Conservation (phyloP, 2,329 filamentous ascomycete species). For the Hirsutella thompsonii region DNA sequence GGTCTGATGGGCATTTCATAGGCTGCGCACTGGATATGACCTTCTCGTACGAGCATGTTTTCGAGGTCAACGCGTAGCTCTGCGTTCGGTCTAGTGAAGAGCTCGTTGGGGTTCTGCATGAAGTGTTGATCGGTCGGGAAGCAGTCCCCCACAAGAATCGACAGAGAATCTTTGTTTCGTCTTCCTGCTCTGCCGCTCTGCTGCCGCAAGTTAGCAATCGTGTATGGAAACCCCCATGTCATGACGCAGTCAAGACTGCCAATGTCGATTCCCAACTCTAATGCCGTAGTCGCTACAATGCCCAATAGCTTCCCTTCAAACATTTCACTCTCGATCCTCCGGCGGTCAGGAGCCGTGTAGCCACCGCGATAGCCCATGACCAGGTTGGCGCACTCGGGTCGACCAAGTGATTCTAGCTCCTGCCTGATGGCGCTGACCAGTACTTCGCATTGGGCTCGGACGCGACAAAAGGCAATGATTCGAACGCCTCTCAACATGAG, state of each 20-base stretch:
- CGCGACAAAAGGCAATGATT: slow-evolving; percentile 83
- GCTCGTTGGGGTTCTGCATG: slow-evolving; percentile 90
- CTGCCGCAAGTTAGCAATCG: slow-evolving; percentile 85
- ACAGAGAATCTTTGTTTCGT: slow-evolving; percentile 85
- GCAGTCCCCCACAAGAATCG: slow-evolving; percentile 76
- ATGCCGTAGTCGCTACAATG: slow-evolving; percentile 83
- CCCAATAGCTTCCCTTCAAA: slow-evolving; percentile 89
- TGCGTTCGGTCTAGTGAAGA: slow-evolving; percentile 84
- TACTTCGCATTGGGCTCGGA: slow-evolving; percentile 79
- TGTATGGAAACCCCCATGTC: slow-evolving; percentile 89
- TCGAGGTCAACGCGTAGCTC: slow-evolving; percentile 83
- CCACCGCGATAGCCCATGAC: slow-evolving; percentile 96
- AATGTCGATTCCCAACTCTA: slow-evolving; percentile 92
- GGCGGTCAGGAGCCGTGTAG: slow-evolving; percentile 82
- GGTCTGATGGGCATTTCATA: slow-evolving; percentile 88
- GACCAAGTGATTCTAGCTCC: slow-evolving; percentile 61
- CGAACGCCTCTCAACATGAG: slow-evolving; percentile 78
- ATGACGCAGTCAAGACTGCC: slow-evolving; percentile 88
- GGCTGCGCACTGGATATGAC: slow-evolving; percentile 89
- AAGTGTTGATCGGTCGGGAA: slow-evolving; percentile 92
- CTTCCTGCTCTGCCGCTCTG: slow-evolving; percentile 89
- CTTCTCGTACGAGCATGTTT: slow-evolving; percentile 84
- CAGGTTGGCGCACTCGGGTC: slow-evolving; percentile 59
- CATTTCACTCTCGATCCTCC: slow-evolving; percentile 88
- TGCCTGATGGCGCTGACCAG: slow-evolving; percentile 68